Percentiles rank a stretch among this genome's conserved stretches.
phyloP scores from a whole-genome alignment of 1,139 yeast species.

The Pneumocystis sp. region DNA sequence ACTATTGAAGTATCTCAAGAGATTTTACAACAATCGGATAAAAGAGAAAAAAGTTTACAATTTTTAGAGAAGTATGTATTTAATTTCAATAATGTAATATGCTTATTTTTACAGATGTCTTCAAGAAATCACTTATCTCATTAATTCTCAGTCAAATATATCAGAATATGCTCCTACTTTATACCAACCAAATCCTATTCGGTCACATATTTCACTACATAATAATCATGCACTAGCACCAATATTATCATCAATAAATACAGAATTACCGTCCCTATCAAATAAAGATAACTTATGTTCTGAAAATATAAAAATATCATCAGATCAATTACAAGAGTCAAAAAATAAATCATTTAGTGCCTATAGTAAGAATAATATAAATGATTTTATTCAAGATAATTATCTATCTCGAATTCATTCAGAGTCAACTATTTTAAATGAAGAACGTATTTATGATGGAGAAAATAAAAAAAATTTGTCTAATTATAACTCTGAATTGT shows the following conservation, averaged over 20 bases:
- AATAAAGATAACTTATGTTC: background rate
- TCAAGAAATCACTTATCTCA: conserved; percentile 14
- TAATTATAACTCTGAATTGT: background rate
- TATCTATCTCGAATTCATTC: background rate
- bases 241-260: background rate
- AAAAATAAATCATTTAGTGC: background rate
- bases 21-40: conserved; percentile 7
- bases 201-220: background rate
- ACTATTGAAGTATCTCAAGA: conserved; percentile 1
- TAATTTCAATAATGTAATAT: background rate
- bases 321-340: background rate
- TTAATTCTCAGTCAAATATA: background rate
- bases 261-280: background rate
- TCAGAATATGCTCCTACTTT: background rate
- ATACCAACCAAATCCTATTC: background rate
- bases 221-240: background rate
- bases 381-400: background rate
- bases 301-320: background rate
- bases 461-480: background rate
- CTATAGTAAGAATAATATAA: background rate
- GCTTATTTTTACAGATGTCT: conserved; percentile 9
- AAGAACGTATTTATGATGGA: background rate
- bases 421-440: background rate
- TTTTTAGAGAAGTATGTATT: conserved; percentile 12
- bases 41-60: conserved; percentile 10